These are phyloP conservation scores for Aquilaria sinensis DNA, from an alignment of 345 rosid genomes.

Conservation along the genomic window DNA sequence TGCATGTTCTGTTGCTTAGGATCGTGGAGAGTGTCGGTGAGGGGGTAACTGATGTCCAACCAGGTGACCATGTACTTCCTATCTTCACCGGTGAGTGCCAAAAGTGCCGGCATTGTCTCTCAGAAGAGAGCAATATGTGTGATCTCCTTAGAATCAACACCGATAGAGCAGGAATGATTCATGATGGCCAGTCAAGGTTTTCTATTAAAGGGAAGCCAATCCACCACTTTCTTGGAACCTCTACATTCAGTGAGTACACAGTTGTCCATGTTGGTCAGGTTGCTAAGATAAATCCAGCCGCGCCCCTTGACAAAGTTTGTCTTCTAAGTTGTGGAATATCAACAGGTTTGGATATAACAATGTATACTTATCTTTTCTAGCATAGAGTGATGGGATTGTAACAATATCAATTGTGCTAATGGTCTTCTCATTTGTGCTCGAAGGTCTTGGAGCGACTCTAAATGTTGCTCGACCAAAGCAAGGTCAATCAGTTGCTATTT, in stretches of 20 bases:
- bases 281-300: slow-evolving; percentile 69
- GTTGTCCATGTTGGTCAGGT: slow-evolving; percentile 68
- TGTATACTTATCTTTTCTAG: background rate
- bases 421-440: slow-evolving; percentile 4
- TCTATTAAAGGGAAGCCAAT: slow-evolving; percentile 66
- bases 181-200: slow-evolving; percentile 65
- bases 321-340: slow-evolving; percentile 71
- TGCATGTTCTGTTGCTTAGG: slow-evolving; percentile 21
- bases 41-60: slow-evolving; percentile 67
- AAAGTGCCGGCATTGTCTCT: slow-evolving; percentile 64
- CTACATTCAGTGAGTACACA: slow-evolving; percentile 82
- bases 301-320: slow-evolving; percentile 83
- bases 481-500: slow-evolving; percentile 61
- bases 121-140: slow-evolving; percentile 85
- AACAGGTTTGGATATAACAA: slow-evolving; percentile 35
- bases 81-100: slow-evolving; percentile 78
- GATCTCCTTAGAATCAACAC: slow-evolving; percentile 78
- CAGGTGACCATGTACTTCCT: slow-evolving; percentile 76
- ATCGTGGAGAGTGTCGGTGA: slow-evolving; percentile 81
- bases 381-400: background rate
- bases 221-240: slow-evolving; percentile 68
- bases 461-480: slow-evolving; percentile 70
- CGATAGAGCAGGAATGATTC: slow-evolving; percentile 59
- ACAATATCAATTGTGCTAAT: background rate
- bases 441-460: slow-evolving; percentile 67